phyloP scores from a whole-genome alignment of 306 rosid genomes.

The Boehmeria nivea region DNA sequence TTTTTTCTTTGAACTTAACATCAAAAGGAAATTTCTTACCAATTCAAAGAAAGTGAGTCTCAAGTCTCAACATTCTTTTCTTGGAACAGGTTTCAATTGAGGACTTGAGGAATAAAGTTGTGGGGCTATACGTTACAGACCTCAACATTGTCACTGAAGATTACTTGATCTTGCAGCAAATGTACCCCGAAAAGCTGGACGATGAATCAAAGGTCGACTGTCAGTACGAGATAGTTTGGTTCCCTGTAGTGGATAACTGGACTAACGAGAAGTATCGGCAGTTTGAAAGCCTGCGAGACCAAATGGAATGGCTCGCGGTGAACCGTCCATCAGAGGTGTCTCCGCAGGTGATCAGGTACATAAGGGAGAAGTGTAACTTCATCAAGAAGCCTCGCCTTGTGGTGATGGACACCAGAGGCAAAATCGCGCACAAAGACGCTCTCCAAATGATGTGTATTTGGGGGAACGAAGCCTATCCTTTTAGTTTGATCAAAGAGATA shows the following conservation, averaged over 20 bases:
- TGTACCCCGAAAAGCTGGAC: conserved; percentile 35
- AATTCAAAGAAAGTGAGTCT: too few species aligned
- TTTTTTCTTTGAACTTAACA: too few species aligned
- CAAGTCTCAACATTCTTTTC: not conserved
- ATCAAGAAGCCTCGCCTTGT: conserved; percentile 45
- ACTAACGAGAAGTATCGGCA: not conserved
- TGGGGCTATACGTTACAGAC: conserved; percentile 49
- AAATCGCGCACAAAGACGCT: conserved; percentile 49
- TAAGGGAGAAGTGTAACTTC: conserved; percentile 44
- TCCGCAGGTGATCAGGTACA: conserved; percentile 38
- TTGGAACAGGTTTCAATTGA: conserved; percentile 42
- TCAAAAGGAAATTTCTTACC: too few species aligned
- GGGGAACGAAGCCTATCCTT: conserved; percentile 62
- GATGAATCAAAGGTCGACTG: conserved; percentile 22
- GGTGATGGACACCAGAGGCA: conserved; percentile 53
- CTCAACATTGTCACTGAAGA: conserved; percentile 34
- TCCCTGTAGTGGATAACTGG: conserved; percentile 47
- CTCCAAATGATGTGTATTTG: conserved; percentile 63
- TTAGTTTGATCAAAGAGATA: conserved; percentile 39
- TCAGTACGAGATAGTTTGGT: conserved; percentile 56
- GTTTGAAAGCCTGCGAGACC: conserved; percentile 25
- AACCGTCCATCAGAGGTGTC: conserved; percentile 35
- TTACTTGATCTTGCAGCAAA: conserved; percentile 34
- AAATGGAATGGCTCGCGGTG: conserved; percentile 48
- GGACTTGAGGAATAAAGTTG: conserved; percentile 34